Evolutionary conservation across 2,329 filamentous ascomycete genomes (phyloP).

Genomic region (Ramularia endophylla): DNA sequence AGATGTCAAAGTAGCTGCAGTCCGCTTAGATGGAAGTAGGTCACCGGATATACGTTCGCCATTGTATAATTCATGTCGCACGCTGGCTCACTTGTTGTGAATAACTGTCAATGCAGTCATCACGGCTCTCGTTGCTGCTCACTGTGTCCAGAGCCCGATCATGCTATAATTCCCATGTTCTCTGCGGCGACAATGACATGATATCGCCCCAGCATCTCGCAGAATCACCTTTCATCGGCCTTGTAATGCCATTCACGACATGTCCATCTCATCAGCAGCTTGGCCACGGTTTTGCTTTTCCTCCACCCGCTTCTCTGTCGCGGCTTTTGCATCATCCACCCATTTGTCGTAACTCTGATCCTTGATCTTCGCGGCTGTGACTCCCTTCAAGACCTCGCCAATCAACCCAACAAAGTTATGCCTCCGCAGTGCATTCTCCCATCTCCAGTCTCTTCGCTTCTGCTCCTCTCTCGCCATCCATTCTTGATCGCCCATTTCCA

Average conservation of each 20-base stretch:
- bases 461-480: conserved; percentile 70
- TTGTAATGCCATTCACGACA: conserved; percentile 16
- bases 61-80: too few relatives aligned
- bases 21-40: too few relatives aligned
- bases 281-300: conserved; percentile 39
- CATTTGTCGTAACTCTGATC: conserved; percentile 65
- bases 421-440: conserved; percentile 85
- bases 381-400: conserved; percentile 81
- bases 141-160: too few relatives aligned
- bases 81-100: too few relatives aligned
- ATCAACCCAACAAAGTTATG: conserved; percentile 98
- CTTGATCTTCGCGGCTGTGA: conserved; percentile 67
- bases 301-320: conserved; percentile 47
- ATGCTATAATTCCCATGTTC: too few relatives aligned
- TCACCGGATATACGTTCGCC: too few relatives aligned
- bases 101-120: too few relatives aligned
- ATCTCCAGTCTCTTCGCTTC: conserved; percentile 82
- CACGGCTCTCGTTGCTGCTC: too few relatives aligned
- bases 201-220: too few relatives aligned
- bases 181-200: too few relatives aligned
- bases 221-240: too few relatives aligned
- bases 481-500: conserved; percentile 77
- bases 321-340: conserved; percentile 61
- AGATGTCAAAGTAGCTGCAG: too few relatives aligned
- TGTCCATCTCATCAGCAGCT: conserved; percentile 36